Evolutionary conservation across 1,284 basidiomycete genomes (phyloP).

Genomic region (Ceratobasidium sp.): DNA sequence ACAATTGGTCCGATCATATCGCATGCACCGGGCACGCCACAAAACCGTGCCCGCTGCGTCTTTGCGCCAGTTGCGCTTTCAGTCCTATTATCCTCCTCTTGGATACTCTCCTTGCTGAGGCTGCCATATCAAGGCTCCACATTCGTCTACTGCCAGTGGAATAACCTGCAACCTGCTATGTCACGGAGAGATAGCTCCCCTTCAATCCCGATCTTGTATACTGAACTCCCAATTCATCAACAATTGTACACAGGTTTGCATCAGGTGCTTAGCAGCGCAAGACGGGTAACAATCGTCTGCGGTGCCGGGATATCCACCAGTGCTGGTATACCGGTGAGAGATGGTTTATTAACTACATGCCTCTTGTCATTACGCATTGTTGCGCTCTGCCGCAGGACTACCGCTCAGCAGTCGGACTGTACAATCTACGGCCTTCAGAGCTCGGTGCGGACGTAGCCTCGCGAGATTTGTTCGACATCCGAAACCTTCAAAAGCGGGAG

Average conservation of each 20-base stretch:
- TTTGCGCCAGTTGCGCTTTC: neutral
- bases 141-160: neutral
- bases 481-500: neutral
- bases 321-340: slow-evolving; percentile 14
- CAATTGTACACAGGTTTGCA: neutral
- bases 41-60: neutral
- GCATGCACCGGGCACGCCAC: neutral
- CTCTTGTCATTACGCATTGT: neutral
- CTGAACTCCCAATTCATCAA: neutral
- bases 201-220: neutral
- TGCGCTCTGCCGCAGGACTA: slow-evolving; percentile 33
- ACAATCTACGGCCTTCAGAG: neutral
- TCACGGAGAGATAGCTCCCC: neutral
- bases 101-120: neutral
- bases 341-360: no score
- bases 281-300: neutral
- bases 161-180: neutral
- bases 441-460: neutral
- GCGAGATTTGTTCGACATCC: slow-evolving; percentile 16
- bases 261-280: neutral
- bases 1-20: neutral
- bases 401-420: slow-evolving; percentile 9
- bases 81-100: no score
- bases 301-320: slow-evolving; percentile 21
- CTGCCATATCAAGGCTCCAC: neutral